These are phyloP conservation scores for Physcia stellaris DNA, from an alignment of 495 filamentous ascomycete genomes.

Conservation along the genomic window DNA sequence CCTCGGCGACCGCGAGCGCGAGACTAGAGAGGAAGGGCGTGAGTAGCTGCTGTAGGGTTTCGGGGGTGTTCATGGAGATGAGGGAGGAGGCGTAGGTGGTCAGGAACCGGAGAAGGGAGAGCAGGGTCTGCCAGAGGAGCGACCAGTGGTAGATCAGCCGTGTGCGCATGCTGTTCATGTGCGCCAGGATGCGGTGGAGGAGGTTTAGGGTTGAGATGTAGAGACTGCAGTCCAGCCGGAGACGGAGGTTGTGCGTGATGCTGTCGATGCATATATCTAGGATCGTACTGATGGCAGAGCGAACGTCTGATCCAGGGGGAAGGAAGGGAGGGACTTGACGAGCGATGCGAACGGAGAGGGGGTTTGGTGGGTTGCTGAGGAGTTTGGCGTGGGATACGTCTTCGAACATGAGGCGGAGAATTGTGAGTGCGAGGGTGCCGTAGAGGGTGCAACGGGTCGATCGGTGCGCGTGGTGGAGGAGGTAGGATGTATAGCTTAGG, in stretches of 20 bases:
- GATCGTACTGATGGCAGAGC: constrained; percentile 57
- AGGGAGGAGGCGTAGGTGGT: constrained; percentile 72
- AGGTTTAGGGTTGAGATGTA: constrained; percentile 69
- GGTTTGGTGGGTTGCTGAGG: constrained; percentile 70
- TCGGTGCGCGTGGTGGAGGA: constrained; percentile 84
- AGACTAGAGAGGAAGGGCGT: constrained; percentile 63
- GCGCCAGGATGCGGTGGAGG: constrained; percentile 66
- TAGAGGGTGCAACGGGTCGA: constrained; percentile 67
- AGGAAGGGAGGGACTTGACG: constrained; percentile 81
- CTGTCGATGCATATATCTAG: constrained; percentile 80
- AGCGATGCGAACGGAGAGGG: constrained; percentile 65
- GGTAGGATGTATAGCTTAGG: constrained; percentile 80
- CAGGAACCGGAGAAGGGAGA: constrained; percentile 82
- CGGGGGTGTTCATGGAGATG: constrained; percentile 41
- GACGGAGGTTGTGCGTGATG: constrained; percentile 85
- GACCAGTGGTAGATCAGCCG: constrained; percentile 86
- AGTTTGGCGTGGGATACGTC: constrained; percentile 74
- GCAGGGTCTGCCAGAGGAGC: constrained; percentile 80
- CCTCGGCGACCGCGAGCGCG: constrained; percentile 70
- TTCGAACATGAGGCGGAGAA: constrained; percentile 76
- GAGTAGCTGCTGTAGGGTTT: constrained; percentile 46
- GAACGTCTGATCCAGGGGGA: constrained; percentile 57
- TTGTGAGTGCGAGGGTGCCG: constrained; percentile 66
- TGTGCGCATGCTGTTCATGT: constrained; percentile 65
- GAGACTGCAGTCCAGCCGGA: constrained; percentile 68